A percentile compares a stretch with the other conserved stretches of the same genome.
Evolutionary conservation across 2,329 filamentous ascomycete genomes (phyloP).

Genomic region (Pyricularia sp.): DNA sequence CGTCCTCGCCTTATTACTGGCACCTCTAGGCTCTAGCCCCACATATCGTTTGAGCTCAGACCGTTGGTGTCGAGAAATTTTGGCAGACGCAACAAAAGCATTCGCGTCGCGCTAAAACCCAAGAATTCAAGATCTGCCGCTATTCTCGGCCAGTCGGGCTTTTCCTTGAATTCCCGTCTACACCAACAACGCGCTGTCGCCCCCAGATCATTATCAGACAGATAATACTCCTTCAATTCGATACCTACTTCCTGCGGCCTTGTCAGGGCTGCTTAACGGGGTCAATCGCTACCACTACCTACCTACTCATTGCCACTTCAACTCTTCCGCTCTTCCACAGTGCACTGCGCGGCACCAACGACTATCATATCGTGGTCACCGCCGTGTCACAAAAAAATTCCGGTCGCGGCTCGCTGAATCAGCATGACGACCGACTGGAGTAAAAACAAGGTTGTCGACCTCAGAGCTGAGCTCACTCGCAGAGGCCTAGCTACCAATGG

Average conservation of each 20-base stretch:
- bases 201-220: background rate
- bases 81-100: background rate
- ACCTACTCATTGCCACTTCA: no score
- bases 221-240: background rate
- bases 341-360: background rate
- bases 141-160: background rate
- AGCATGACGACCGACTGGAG: conserved; percentile 40
- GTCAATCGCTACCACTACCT: background rate
- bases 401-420: conserved; percentile 9
- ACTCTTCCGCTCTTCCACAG: background rate
- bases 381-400: background rate
- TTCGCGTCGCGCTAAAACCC: background rate
- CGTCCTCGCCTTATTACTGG: background rate
- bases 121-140: background rate
- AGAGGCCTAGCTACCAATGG: conserved; percentile 61
- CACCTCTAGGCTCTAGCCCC: background rate
- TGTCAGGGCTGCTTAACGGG: background rate
- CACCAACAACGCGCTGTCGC: background rate
- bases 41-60: background rate
- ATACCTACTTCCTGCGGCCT: background rate
- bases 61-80: conserved; percentile 1
- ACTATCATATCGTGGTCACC: background rate
- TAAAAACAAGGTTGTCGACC: conserved; percentile 62
- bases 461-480: conserved; percentile 65
- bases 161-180: background rate